Base-by-base conservation (phyloP, 768 basidiomycete genomes). In the Agaricus bisporus region DNA sequence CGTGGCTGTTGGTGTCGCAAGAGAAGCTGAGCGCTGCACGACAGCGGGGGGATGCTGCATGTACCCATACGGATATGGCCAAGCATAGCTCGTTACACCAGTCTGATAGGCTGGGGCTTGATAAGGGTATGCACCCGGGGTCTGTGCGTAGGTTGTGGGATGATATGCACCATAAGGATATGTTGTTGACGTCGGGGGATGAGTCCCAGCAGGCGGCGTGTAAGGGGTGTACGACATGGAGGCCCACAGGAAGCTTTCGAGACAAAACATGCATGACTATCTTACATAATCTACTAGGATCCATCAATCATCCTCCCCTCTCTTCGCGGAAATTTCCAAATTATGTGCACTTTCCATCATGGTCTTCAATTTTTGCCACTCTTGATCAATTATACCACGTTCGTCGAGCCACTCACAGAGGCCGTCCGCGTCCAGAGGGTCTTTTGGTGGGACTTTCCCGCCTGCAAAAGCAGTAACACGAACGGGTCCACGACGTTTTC, bases 381-480 rank as follows among this genome's bases (percentile, higher is more conserved):
- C 82, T 54, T 70, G 70, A 15, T 84, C 78, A 54, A 91, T 83
- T 41, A 88, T 65, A 15, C 77, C 75, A 35, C 88, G 75, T 56
- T 82, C 68, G 56, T 90, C 89, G 9, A 93, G 74, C 88, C 88
- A 91, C 20, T 88, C 86, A 70, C 85, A 85, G 36, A 91, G 73
- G n/a, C 69, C 81, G 61, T 92, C 88, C n/a, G 85, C 86, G 60
- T 91, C 82, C 11, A 73, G 65, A 32, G 85, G 70, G 60, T 91
- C 83, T 38, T 80, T 66, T 0, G 90, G 90, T 17, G 86, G 86
- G 52, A 74, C 62, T 57, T 68, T 69, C 2, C 80, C 80, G 25
- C 75, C 77, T 8, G 71, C 66, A 60, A 75, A 82, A 6, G 83
- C 78, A 22, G 22, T 22, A 20, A 87, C 73, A 25, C 77, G 78